Evolutionary conservation across 2,329 filamentous ascomycete genomes (phyloP).

Genomic region (Diatrype stigma): DNA sequence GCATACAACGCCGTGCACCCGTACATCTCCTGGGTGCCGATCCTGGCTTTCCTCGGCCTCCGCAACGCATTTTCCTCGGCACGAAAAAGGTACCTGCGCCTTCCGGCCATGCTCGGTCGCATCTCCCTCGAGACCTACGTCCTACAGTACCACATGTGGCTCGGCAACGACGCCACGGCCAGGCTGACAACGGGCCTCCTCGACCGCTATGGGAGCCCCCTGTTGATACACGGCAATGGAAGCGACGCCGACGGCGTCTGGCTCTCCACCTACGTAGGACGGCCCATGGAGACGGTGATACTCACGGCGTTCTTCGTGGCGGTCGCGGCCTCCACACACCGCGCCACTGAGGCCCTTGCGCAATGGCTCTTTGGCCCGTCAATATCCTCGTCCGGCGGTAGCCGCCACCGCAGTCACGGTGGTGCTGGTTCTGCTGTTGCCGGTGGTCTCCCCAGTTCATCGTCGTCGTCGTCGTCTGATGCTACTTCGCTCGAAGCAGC

Average conservation of each 20-base stretch:
- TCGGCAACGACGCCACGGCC: conserved; percentile 54
- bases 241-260: conserved; percentile 10
- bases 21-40: conserved; percentile 48
- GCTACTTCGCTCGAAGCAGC: neutral
- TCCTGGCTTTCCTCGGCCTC: conserved; percentile 48
- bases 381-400: neutral
- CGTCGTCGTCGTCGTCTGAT: neutral
- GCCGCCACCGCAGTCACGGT: too few species aligned
- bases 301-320: conserved; percentile 22
- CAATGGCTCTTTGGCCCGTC: conserved; percentile 8
- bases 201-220: neutral
- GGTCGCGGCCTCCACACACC: conserved; percentile 17
- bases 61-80: conserved; percentile 43
- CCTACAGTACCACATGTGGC: conserved; percentile 58
- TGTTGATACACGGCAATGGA: conserved; percentile 11
- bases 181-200: conserved; percentile 33
- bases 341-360: conserved; percentile 18
- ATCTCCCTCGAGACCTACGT: conserved; percentile 57
- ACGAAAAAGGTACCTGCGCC: conserved; percentile 37
- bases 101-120: conserved; percentile 51
- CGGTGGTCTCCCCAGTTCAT: neutral
- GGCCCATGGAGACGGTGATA: conserved; percentile 20
- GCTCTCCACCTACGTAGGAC: conserved; percentile 2
- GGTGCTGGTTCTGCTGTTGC: too few species aligned
- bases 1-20: conserved; percentile 50